Evolutionary conservation across 257 asterid species (phyloP).

Genomic region (Jacaranda copaia): DNA sequence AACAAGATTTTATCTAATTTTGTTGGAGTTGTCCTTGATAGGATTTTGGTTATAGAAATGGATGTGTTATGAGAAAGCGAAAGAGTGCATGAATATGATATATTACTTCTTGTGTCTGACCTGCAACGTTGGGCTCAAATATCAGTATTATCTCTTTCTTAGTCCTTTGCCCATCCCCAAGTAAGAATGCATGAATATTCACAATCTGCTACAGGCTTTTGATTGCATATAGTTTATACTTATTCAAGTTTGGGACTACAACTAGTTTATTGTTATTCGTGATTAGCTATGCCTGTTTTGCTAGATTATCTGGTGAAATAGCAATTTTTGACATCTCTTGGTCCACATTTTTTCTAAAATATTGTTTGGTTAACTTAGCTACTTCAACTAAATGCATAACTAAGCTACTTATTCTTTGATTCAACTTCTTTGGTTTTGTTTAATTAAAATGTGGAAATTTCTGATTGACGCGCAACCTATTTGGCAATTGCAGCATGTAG

Average conservation of each 20-base stretch:
- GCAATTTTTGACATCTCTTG: background rate
- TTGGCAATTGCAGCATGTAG: conserved; percentile 73
- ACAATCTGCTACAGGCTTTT: too few species aligned
- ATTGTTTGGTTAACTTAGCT: background rate
- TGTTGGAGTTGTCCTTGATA: conserved; percentile 84
- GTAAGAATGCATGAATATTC: background rate
- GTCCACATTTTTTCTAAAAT: background rate
- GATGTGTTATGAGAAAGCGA: conserved; percentile 69
- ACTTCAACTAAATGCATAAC: background rate
- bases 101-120: conserved; percentile 75
- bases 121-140: conserved; percentile 71
- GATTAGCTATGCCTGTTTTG: background rate
- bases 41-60: conserved; percentile 97
- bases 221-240: background rate
- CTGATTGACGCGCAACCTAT: background rate
- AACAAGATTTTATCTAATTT: background rate
- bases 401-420: background rate
- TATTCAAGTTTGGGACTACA: too few species aligned
- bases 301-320: background rate
- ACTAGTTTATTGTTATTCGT: too few species aligned
- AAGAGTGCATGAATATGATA: conserved; percentile 74
- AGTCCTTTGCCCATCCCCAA: background rate
- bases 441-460: background rate
- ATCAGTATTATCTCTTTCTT: conserved; percentile 61
- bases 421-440: too few species aligned